Base-by-base conservation (phyloP, 257 asterid genomes). In the Solanum commersonii region DNA sequence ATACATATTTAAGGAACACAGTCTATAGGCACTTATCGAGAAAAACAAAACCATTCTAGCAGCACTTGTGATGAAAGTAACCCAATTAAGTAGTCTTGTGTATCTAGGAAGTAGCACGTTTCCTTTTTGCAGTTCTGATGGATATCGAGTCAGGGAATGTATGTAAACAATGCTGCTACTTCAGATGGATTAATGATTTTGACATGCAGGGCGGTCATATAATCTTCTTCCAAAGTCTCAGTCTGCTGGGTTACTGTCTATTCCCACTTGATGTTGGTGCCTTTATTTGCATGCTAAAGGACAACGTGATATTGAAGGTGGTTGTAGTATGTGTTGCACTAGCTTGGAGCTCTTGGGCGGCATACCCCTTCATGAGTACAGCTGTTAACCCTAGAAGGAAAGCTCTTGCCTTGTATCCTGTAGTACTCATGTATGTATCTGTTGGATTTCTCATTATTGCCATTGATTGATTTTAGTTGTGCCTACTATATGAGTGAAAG, bases 311-410 rank as follows among this genome's bases (percentile, higher is more conserved):
- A 29, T 68, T 97, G 18, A 97, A 96, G 93, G 88, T 93, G 79
- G 95, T 93, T 25, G 95, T 97, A 87, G 99, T 96, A 1, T 93
- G 91, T 38, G 93, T 96, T 84, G 91, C 99, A 49, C 86, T 97
- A 86, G 96, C 98, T 13, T 97, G 99, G 99, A 97, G 99, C 92
- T 96, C 99, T 23, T 97, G 99, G 99, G 99, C 98, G 20, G 99
- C 99, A 77, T 96, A 97, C 89, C 99, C 99, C 14, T 96, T 97
- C 95, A 97, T 96, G 96, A 97, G 99, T 87, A 94, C 95, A 6
- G 98, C 98, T 33, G 98, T 97, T 37, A 93, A 94, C 87, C 98
- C 99, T 0, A 89, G 92, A 87, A 94, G 99, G 91, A 97, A 96
- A 92, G 99, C 99, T 87, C 98, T 97, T 37, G 98, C 99, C n/a